Evolutionary conservation across 2,329 filamentous ascomycete species (phyloP).

Genomic region (Hypoxylon sp.): DNA sequence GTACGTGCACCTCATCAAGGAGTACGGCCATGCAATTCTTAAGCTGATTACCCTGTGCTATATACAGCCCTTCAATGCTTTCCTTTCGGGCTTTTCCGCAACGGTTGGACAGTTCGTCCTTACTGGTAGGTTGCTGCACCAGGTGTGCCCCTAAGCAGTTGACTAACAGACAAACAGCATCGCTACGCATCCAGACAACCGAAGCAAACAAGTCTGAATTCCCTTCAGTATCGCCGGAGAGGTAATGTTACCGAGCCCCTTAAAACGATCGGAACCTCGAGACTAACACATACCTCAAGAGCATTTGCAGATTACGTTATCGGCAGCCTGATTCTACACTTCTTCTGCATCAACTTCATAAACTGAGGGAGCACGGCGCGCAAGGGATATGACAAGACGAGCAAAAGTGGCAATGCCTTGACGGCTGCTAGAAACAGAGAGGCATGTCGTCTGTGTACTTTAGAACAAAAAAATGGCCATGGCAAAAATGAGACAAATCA

Average conservation of each 20-base stretch:
- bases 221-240: conserved; percentile 80
- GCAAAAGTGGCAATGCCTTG: background rate
- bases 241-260: conserved; percentile 63
- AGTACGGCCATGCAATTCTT: background rate
- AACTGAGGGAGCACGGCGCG: conserved; percentile 69
- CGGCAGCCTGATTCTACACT: conserved; percentile 94
- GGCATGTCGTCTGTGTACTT: conserved; percentile 11
- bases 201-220: conserved; percentile 84
- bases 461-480: conserved; percentile 18
- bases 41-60: conserved; percentile 25
- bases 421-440: conserved; percentile 9
- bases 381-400: background rate
- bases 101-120: conserved; percentile 98
- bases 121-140: conserved; percentile 71
- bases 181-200: conserved; percentile 91
- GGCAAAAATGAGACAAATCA: conserved; percentile 29
- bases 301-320: conserved; percentile 97
- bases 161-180: conserved; percentile 59
- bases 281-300: conserved; percentile 63
- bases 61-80: conserved; percentile 94
- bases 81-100: conserved; percentile 92
- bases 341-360: conserved; percentile 99
- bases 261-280: background rate
- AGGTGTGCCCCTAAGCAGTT: background rate
- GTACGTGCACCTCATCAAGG: conserved; percentile 66